Percentiles rank a stretch among this genome's conserved stretches.
Evolutionary conservation across 176 grass and related monocot species (phyloP).

Genomic region (Coix lacrymajobi): DNA sequence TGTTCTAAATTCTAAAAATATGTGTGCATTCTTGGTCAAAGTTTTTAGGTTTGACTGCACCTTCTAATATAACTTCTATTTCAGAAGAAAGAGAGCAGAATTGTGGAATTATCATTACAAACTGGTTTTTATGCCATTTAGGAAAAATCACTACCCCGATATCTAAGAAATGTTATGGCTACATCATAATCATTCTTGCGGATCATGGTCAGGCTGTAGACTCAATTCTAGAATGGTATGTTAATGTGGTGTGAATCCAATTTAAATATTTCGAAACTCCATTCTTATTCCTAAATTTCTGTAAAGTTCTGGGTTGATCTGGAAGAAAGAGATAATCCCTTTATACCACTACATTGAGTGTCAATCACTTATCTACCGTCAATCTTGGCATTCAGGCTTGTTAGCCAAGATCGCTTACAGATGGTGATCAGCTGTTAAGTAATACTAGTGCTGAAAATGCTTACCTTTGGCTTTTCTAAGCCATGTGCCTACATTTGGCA

Average conservation of each 20-base stretch:
- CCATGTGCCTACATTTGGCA: background rate
- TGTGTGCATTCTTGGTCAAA: background rate
- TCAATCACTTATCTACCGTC: background rate
- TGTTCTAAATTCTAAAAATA: background rate
- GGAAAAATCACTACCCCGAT: background rate
- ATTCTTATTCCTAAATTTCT: background rate
- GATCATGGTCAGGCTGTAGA: background rate
- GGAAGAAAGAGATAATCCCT: background rate
- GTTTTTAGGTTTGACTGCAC: background rate
- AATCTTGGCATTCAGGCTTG: background rate
- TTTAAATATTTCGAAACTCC: background rate
- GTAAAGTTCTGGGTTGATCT: background rate
- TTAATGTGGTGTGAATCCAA: background rate
- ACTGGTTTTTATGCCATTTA: background rate
- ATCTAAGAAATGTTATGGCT: background rate
- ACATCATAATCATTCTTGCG: background rate
- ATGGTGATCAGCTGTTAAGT: background rate
- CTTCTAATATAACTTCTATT: background rate
- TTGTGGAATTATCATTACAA: background rate
- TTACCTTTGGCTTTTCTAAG: background rate
- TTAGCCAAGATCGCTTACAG: background rate
- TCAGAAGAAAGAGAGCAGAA: background rate
- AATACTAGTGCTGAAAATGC: background rate
- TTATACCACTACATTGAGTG: background rate
- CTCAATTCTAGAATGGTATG: background rate